Base-by-base conservation (phyloP, 768 basidiomycete species). In the Leucosporidium creatinivorum region DNA sequence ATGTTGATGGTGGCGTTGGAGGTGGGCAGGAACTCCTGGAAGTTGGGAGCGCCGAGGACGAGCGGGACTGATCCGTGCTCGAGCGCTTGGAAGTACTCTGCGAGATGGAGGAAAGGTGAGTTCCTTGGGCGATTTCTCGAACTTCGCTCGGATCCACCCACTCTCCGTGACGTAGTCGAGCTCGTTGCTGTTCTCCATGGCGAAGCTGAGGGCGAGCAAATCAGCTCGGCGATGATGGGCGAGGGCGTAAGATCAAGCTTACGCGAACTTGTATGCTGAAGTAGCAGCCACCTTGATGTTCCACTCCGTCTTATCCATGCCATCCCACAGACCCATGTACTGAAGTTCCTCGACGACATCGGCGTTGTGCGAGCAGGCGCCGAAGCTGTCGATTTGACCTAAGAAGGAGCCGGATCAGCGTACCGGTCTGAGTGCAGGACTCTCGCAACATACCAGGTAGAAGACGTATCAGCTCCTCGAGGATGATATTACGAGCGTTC, bases 121-220 rank as follows among this genome's bases (percentile, higher is more conserved):
- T 13, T 44, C 39, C 3, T 6, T 9, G 39, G 8, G 3, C 2
- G 15, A 15, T 10, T 10, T 44, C 10, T 9, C 8, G 39, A 17
- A 8, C 8, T 10, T 6, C 8, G 15, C 8, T 8, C 8, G 39
- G 8, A 51, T 19, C 4, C 8, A 51, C 50, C 9, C n/a, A 51
- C 50, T 72, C 26, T 72, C 70, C 8, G 70, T 72, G 23, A 58
- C 63, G 48, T 71, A 71, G 52, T 71, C 68, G 48, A 61, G 25
- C 49, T 68, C 67, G 39, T 68, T 72, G 33, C 64, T 66, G 61
- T 72, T 72, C 36, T 61, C 61, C 49, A 61, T 33, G 2, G 61
- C 61, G 28, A 59, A 19, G 25, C 50, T 51, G 55, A 8, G 28
- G 31, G 19, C 55, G 55, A 31, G 10, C 2, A 9, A 28, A 28